Conservation (phyloP, 106 monocot genomes). For the Dendrobium officinale region DNA sequence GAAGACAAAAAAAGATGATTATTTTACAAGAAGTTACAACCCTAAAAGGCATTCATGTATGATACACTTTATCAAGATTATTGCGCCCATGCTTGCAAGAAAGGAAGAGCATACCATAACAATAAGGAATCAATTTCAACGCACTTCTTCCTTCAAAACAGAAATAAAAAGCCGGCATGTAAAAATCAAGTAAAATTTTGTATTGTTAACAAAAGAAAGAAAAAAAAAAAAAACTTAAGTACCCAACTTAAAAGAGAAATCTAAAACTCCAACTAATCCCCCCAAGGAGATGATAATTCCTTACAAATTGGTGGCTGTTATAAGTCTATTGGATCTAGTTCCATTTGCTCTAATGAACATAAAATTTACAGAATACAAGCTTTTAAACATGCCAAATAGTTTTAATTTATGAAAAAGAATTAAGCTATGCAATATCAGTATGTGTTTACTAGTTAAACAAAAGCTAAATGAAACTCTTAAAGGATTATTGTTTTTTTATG, state of each 20-base stretch:
- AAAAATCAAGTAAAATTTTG: too few relatives aligned
- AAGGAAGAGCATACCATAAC: too few relatives aligned
- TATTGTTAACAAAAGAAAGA: too few relatives aligned
- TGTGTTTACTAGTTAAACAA: not conserved
- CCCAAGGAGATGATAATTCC: not conserved
- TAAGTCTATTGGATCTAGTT: not conserved
- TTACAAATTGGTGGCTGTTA: not conserved
- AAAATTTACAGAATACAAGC: not conserved
- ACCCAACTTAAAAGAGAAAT: not conserved
- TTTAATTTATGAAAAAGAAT: not conserved
- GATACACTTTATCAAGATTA: not conserved
- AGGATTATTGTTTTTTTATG: too few relatives aligned
- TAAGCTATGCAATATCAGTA: not conserved
- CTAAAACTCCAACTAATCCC: not conserved
- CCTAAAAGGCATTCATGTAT: not conserved
- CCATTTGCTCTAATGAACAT: not conserved
- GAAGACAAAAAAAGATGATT: not conserved
- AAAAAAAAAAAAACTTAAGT: too few relatives aligned
- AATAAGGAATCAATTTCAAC: not conserved
- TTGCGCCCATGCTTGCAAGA: not conserved
- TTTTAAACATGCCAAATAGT: not conserved
- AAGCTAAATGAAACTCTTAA: too few relatives aligned
- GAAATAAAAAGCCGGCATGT: not conserved
- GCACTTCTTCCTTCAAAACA: not conserved
- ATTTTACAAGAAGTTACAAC: not conserved